Conservation (phyloP, 148 eudicot species). For the Fagopyrum tataricum region DNA sequence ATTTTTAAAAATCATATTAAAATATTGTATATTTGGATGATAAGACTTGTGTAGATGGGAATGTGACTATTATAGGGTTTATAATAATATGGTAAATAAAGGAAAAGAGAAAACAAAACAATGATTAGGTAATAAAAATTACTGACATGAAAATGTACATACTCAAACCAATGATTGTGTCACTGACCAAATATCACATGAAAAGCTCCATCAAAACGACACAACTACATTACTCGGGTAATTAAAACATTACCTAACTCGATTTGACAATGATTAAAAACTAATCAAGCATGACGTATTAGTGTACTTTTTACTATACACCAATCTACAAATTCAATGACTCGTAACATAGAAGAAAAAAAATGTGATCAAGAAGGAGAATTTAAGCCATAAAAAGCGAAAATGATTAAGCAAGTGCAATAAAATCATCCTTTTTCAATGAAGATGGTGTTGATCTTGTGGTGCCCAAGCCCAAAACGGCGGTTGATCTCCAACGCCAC, state of each 20-base stretch:
- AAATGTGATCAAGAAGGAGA: background rate
- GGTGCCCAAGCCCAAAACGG: slow-evolving; percentile 35
- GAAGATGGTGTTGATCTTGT: slow-evolving; percentile 26
- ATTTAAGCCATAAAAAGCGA: background rate
- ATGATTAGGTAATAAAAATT: background rate
- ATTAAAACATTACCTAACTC: background rate
- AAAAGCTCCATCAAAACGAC: background rate
- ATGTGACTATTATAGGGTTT: too few relatives aligned
- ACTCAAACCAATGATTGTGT: background rate
- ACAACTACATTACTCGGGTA: background rate
- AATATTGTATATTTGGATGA: too few relatives aligned
- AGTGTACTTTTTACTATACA: slow-evolving; percentile 3
- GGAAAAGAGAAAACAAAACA: background rate
- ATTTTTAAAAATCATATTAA: too few relatives aligned
- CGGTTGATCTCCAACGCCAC: slow-evolving; percentile 16
- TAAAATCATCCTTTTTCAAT: slow-evolving; percentile 6
- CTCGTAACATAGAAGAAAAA: background rate
- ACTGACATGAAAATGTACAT: background rate
- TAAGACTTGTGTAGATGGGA: too few relatives aligned
- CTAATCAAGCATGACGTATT: background rate
- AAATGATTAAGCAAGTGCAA: background rate
- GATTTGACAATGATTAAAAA: background rate
- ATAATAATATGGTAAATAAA: background rate
- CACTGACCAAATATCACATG: background rate
- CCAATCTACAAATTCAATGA: background rate